A percentile compares a stretch with the other conserved stretches of the same genome.
These are phyloP conservation scores for Botryobasidium botryosum DNA, from an alignment of 768 basidiomycete genomes.

Conservation along the genomic window DNA sequence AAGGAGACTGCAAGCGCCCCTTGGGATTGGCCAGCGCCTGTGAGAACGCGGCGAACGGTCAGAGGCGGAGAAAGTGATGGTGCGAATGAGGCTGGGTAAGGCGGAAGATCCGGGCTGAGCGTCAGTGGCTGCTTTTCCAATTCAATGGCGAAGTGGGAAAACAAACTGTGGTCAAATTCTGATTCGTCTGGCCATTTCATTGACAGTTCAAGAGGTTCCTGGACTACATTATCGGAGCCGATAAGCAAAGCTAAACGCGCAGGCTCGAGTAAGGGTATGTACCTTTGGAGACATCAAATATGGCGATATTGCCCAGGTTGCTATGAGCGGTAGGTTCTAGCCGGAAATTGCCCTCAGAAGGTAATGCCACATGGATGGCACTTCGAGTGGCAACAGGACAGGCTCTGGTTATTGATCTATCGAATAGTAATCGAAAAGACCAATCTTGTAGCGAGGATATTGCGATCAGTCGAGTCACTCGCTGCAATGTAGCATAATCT, in stretches of 20 bases:
- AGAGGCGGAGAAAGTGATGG: constrained; percentile 25
- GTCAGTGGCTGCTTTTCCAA: too few species aligned
- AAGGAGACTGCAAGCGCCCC: constrained; percentile 56
- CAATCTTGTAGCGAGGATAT: constrained; percentile 39
- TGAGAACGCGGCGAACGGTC: constrained; percentile 51
- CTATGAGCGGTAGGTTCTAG: constrained; percentile 31
- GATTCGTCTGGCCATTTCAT: constrained; percentile 37
- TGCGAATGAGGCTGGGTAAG: background rate
- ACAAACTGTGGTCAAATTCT: constrained; percentile 43
- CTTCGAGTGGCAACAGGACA: constrained; percentile 61
- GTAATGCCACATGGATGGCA: constrained; percentile 32
- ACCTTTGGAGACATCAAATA: constrained; percentile 38
- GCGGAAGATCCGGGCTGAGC: too few species aligned
- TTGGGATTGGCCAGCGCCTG: constrained; percentile 56
- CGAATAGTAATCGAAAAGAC: constrained; percentile 54
- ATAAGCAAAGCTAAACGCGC: constrained; percentile 9
- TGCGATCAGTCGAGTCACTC: constrained; percentile 6
- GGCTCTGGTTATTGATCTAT: constrained; percentile 36
- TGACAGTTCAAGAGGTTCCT: constrained; percentile 35
- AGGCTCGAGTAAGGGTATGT: constrained; percentile 12
- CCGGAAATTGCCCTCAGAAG: constrained; percentile 26
- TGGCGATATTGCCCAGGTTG: constrained; percentile 22
- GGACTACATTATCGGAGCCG: constrained; percentile 17
- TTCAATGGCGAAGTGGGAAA: too few species aligned
- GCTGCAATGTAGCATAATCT: constrained; percentile 1